Evolutionary conservation across 2,329 filamentous ascomycete genomes (phyloP).

Genomic region (Fusarium verrucosum): DNA sequence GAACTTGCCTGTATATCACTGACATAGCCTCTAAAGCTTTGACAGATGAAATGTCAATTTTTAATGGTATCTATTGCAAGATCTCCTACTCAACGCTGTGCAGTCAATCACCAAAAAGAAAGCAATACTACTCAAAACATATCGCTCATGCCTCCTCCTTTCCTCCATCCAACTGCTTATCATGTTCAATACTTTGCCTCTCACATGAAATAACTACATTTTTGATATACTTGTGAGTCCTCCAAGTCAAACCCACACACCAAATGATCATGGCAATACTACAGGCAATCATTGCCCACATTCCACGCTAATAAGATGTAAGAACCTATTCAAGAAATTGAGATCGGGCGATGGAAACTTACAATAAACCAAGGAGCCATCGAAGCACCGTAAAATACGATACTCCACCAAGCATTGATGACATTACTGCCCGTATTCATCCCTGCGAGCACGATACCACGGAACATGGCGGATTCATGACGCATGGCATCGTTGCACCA

Average conservation of each 20-base stretch:
- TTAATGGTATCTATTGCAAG: not conserved
- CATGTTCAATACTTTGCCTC: conserved; percentile 12
- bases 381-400: conserved; percentile 74
- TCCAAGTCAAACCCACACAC: conserved; percentile 63
- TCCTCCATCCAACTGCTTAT: conserved; percentile 10
- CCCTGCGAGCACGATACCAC: conserved; percentile 73
- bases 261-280: conserved; percentile 68
- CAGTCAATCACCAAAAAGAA: not conserved
- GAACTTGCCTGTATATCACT: not conserved
- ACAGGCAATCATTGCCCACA: conserved; percentile 77
- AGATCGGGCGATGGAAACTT: conserved; percentile 42
- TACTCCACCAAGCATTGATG: conserved; percentile 77
- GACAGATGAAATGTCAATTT: not conserved
- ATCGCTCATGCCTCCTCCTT: not conserved
- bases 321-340: accelerated
- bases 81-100: not conserved
- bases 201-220: conserved; percentile 1
- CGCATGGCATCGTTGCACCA: conserved; percentile 78
- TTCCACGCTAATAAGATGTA: conserved; percentile 60
- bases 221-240: conserved; percentile 15
- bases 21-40: too few species aligned
- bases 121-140: not conserved
- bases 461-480: conserved; percentile 68
- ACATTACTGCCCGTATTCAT: conserved; percentile 77
- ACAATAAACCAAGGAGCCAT: conserved; percentile 73